These are phyloP conservation scores for Aphanocladium album DNA, from an alignment of 2,329 filamentous ascomycete species.

Conservation along the genomic window DNA sequence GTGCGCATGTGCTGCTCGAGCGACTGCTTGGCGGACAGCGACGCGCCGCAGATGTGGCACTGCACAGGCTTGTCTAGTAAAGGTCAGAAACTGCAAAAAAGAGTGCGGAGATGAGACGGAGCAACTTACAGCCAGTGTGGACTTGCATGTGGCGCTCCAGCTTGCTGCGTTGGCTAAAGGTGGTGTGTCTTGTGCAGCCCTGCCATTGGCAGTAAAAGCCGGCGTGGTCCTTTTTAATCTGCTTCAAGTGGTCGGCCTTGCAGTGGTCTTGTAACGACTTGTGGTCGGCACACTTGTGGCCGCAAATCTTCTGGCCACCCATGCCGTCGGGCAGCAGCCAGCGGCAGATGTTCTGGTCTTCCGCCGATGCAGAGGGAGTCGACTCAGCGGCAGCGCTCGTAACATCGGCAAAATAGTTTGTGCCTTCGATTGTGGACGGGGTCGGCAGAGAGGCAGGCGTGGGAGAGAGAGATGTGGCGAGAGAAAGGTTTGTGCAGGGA, in stretches of 20 bases:
- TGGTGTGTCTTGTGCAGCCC: conserved; percentile 47
- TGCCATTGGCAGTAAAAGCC: conserved; percentile 54
- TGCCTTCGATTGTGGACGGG: conserved; percentile 22
- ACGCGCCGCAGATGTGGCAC: conserved; percentile 50
- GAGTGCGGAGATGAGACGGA: not conserved
- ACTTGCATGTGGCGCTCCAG: conserved; percentile 61
- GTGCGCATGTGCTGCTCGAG: conserved; percentile 62
- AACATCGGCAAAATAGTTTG: conserved; percentile 13
- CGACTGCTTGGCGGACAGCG: conserved; percentile 62
- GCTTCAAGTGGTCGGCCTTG: conserved; percentile 43
- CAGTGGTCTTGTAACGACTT: conserved; percentile 53
- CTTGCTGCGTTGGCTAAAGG: conserved; percentile 57
- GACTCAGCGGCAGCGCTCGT: conserved; percentile 11
- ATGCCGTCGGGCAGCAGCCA: conserved; percentile 24
- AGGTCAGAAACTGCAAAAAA: conserved; percentile 5
- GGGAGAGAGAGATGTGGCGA: conserved; percentile 20
- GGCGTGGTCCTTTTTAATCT: conserved; percentile 36
- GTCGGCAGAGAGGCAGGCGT: conserved; percentile 26
- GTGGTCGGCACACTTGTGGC: conserved; percentile 35
- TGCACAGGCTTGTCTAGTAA: conserved; percentile 52
- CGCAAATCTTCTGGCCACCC: conserved; percentile 23
- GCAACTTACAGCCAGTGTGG: conserved; percentile 57
- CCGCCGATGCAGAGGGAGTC: conserved; percentile 16
- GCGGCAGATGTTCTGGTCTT: conserved; percentile 27
- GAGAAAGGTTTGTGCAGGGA: conserved; percentile 21